Base-by-base conservation (phyloP, 345 rosid species). In the Hypericum perforatum region DNA sequence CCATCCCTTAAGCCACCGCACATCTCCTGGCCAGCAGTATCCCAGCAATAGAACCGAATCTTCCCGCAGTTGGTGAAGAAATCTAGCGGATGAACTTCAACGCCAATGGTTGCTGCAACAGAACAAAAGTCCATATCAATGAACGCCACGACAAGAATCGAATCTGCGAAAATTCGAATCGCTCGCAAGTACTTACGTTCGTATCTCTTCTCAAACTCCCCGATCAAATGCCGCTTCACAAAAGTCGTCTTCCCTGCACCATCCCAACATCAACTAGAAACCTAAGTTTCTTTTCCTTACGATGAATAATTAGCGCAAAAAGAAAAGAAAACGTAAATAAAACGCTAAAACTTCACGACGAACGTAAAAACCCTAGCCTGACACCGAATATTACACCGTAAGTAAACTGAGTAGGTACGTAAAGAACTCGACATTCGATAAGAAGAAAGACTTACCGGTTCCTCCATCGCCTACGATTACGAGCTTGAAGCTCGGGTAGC, bases 171-270 rank as follows among this genome's bases (percentile, higher is more conserved):
- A 10, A 3, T 12, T 9, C 2, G 14, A 8, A 32, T 10, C 51
- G 9, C 4, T 22, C 32, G 4, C 32, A 6, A 48, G 39, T 11
- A 58, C 78, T 39, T 39, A 74, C 78, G 78, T 57, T 74, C 75
- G 44, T 74, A 74, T 66, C 22, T 46, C 50, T 46, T 46, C 50
- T 46, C 50, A 12, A 46, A 46, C 50, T 46, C 50, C 22, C 50
- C 50, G 22, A 29, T 46, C 8, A 46, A 9, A 46, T 46, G 50
- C 22, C 50, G 13, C 50, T 46, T 46, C 29, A 46, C 50, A 10
- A 46, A 46, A 13, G 50, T 46, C 29, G 50, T 46, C 10, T 46
- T 46, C 50, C 50, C 50, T 46, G 50, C 50, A 46, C 16, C 12
- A 12, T 45, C 16, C 15, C 22, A 16, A 46, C 15, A 32, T 13